Evolutionary conservation across 2,329 filamentous ascomycete genomes (phyloP).

Genomic region (Aspergillus quadrilineatus): DNA sequence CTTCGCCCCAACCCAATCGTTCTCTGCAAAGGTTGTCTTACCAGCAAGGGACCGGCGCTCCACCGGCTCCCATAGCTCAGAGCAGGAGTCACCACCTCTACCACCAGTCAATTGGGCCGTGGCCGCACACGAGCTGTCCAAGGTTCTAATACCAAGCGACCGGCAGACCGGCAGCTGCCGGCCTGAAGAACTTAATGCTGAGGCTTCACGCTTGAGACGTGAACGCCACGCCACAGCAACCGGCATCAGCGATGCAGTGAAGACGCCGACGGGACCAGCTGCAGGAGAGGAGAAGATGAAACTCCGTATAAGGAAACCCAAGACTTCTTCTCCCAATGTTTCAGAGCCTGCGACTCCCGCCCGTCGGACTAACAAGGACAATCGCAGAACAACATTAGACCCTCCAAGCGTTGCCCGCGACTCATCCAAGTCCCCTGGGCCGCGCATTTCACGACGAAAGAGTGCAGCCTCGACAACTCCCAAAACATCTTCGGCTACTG

Average conservation of each 20-base stretch:
- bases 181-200: conserved; percentile 73
- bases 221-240: conserved; percentile 61
- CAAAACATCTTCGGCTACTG: conserved; percentile 4
- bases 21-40: conserved; percentile 73
- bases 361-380: conserved; percentile 48
- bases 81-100: conserved; percentile 60
- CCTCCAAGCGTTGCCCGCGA: conserved; percentile 50
- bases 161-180: conserved; percentile 74
- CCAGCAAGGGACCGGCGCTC: conserved; percentile 57
- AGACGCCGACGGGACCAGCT: conserved; percentile 21
- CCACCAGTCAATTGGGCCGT: conserved; percentile 80
- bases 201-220: conserved; percentile 61
- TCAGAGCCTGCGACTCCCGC: conserved; percentile 56
- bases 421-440: conserved; percentile 25
- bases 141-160: conserved; percentile 73
- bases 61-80: conserved; percentile 40
- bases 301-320: conserved; percentile 67
- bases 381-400: conserved; percentile 63
- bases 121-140: conserved; percentile 79
- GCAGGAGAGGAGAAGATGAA: conserved; percentile 60
- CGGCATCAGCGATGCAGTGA: conserved; percentile 20
- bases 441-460: conserved; percentile 29
- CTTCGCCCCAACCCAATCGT: conserved; percentile 84
- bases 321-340: conserved; percentile 46
- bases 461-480: conserved; percentile 23